Evolutionary conservation across 768 basidiomycete species (phyloP).

Genomic region (Jaapia argillacea): DNA sequence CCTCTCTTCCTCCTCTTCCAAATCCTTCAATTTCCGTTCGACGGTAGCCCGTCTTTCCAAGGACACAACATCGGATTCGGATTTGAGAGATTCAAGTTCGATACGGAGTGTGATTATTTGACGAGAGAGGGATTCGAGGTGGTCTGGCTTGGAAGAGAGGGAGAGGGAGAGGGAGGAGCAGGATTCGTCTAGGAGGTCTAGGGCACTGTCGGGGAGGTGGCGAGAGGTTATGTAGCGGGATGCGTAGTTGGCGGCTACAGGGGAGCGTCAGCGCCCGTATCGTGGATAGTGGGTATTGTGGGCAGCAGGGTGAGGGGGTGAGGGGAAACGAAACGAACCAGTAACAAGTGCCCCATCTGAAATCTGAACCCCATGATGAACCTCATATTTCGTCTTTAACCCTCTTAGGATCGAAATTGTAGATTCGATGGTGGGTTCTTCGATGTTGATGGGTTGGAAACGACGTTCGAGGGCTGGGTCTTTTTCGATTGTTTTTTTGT

Average conservation of each 20-base stretch:
- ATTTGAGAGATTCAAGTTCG: slow-evolving; percentile 82
- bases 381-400: slow-evolving; percentile 76
- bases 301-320: no score
- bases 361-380: slow-evolving; percentile 91
- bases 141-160: slow-evolving; percentile 83
- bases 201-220: slow-evolving; percentile 85
- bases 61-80: slow-evolving; percentile 78
- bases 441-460: slow-evolving; percentile 84
- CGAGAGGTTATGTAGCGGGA: slow-evolving; percentile 83
- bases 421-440: slow-evolving; percentile 79
- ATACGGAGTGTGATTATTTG: slow-evolving; percentile 84
- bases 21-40: slow-evolving; percentile 49
- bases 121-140: slow-evolving; percentile 71
- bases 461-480: slow-evolving; percentile 86
- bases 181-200: slow-evolving; percentile 91
- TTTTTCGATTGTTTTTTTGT: slow-evolving; percentile 85
- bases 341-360: slow-evolving; percentile 84
- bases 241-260: slow-evolving; percentile 68
- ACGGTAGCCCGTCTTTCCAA: slow-evolving; percentile 62
- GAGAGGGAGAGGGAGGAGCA: slow-evolving; percentile 79
- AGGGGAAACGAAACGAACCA: no score
- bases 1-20: slow-evolving; percentile 50
- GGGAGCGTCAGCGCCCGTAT: neutral
- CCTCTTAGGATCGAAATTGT: slow-evolving; percentile 85
- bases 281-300: no score